These are phyloP conservation scores for Olyra latifolia DNA, from an alignment of 176 grass and related monocot species.

Conservation along the genomic window DNA sequence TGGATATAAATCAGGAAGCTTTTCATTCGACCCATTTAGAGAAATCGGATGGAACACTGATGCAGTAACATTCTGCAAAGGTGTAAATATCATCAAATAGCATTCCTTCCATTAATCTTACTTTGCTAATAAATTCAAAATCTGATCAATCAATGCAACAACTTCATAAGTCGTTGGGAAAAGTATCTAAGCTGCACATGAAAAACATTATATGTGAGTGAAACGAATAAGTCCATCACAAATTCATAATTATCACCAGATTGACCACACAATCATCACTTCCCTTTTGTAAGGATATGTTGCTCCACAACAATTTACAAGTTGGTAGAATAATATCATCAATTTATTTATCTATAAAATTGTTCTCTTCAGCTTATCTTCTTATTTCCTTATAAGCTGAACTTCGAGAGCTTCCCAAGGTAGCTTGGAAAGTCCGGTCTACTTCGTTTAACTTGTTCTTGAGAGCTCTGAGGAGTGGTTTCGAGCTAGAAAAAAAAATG, in stretches of 20 bases:
- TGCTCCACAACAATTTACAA: not conserved
- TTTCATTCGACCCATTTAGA: constrained; percentile 32
- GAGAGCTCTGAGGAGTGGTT: too few species aligned
- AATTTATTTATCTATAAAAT: too few species aligned
- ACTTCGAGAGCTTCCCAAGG: too few species aligned
- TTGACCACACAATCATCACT: not conserved
- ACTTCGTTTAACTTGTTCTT: too few species aligned
- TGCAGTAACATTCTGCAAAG: constrained; percentile 63
- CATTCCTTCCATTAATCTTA: not conserved
- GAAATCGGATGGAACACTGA: constrained; percentile 39
- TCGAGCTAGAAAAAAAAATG: too few species aligned
- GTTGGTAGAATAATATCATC: not conserved
- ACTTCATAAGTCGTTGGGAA: not conserved
- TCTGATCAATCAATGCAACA: not conserved
- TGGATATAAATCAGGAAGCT: constrained; percentile 39
- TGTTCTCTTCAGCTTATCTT: too few species aligned
- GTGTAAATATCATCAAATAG: constrained; percentile 28
- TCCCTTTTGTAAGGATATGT: not conserved
- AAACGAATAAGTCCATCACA: not conserved
- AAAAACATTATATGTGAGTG: not conserved
- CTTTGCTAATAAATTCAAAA: not conserved
- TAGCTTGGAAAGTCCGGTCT: too few species aligned
- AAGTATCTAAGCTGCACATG: not conserved
- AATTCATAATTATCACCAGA: not conserved
- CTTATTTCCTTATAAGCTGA: too few species aligned